These are phyloP conservation scores for Oenanthe javanica DNA, from an alignment of 140 eudicot species.

Conservation along the genomic window DNA sequence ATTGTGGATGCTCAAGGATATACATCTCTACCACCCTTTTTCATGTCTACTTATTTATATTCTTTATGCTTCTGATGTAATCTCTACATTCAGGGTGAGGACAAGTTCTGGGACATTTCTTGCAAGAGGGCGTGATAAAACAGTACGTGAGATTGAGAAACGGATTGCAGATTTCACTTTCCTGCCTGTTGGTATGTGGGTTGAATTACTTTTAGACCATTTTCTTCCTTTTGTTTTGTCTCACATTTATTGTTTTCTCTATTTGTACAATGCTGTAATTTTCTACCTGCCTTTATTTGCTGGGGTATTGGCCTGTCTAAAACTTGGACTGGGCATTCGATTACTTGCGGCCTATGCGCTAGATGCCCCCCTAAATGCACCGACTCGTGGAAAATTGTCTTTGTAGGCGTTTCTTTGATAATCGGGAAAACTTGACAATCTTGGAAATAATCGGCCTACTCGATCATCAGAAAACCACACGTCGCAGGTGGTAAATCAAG, in stretches of 20 bases:
- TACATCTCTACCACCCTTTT: neutral
- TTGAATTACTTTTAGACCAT: conserved; percentile 9
- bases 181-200: conserved; percentile 71
- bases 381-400: neutral
- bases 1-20: neutral
- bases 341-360: neutral
- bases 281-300: neutral
- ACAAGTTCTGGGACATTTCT: conserved; percentile 96
- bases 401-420: too few species aligned
- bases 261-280: neutral
- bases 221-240: neutral
- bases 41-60: neutral
- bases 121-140: conserved; percentile 86
- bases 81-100: conserved; percentile 61
- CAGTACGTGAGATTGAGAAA: conserved; percentile 61
- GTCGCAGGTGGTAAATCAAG: too few species aligned
- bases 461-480: neutral
- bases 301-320: neutral
- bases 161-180: conserved; percentile 95
- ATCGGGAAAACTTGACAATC: neutral
- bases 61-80: neutral
- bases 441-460: neutral
- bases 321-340: neutral
- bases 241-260: neutral
- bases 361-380: neutral